Evolutionary conservation across 495 filamentous ascomycete species (phyloP).

Genomic region (Podospora anserina): DNA sequence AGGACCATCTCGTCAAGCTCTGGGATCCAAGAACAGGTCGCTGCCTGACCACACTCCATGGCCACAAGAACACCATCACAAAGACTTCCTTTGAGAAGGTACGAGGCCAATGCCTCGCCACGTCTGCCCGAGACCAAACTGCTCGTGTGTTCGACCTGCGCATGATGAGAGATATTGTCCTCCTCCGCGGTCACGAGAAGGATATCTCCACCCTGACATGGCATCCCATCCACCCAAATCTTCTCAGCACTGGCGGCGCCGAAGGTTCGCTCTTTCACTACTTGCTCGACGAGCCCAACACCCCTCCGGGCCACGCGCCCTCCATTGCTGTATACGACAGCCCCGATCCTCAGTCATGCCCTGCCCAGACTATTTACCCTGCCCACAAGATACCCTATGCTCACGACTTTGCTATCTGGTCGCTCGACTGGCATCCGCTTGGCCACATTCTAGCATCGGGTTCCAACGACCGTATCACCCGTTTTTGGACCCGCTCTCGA

Average conservation of each 20-base stretch:
- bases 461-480: conserved; percentile 92
- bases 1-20: conserved; percentile 94
- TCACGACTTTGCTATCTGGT: conserved; percentile 94
- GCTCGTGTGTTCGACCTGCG: conserved; percentile 90
- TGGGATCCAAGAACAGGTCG: conserved; percentile 92
- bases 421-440: conserved; percentile 92
- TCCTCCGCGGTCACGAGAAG: conserved; percentile 90
- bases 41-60: conserved; percentile 89
- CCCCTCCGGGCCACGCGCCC: conserved; percentile 62
- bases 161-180: conserved; percentile 96
- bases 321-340: conserved; percentile 79
- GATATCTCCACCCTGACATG: conserved; percentile 88
- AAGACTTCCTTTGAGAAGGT: conserved; percentile 82
- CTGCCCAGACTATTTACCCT: conserved; percentile 82
- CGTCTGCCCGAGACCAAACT: conserved; percentile 86
- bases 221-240: conserved; percentile 85
- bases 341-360: conserved; percentile 69
- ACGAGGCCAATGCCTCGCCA: conserved; percentile 79
- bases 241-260: conserved; percentile 86
- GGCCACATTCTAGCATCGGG: conserved; percentile 98
- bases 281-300: conserved; percentile 85
- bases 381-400: conserved; percentile 81
- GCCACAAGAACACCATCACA: conserved; percentile 95
- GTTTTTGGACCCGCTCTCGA: conserved; percentile 88
- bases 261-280: conserved; percentile 92